phyloP scores from a whole-genome alignment of 177 flowering plant genomes.

The Vitis hybrid region DNA sequence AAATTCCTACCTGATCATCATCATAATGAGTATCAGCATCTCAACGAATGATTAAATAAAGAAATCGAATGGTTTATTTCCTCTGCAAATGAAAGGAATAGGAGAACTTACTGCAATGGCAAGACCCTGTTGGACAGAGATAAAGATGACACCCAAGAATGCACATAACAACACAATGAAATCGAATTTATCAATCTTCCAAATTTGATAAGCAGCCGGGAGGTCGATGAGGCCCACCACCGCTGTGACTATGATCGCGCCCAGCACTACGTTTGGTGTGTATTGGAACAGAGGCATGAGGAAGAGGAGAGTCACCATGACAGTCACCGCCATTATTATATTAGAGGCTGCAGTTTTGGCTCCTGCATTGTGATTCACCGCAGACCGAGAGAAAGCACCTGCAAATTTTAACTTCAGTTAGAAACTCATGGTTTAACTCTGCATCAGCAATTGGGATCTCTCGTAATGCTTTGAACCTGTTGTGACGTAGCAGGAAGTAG shows the following conservation, averaged over 20 bases:
- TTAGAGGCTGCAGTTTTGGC: conserved; percentile 85
- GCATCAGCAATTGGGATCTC: background rate
- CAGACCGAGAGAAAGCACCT: conserved; percentile 93
- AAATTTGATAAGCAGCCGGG: conserved; percentile 64
- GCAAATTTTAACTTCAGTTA: conserved; percentile 13
- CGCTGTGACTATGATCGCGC: conserved; percentile 85
- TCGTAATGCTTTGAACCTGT: conserved; percentile 48
- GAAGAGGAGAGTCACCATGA: conserved; percentile 85
- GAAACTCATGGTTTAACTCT: background rate
- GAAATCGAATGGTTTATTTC: background rate
- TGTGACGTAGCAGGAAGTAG: conserved; percentile 87
- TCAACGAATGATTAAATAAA: background rate
- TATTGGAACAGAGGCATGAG: conserved; percentile 93
- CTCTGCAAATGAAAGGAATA: background rate
- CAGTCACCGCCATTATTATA: conserved; percentile 84
- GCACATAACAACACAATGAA: conserved; percentile 68
- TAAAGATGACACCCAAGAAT: conserved; percentile 77
- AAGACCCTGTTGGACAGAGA: conserved; percentile 78
- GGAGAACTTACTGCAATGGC: conserved; percentile 48
- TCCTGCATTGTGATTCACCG: conserved; percentile 91
- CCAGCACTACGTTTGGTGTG: conserved; percentile 84
- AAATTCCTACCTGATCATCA: conserved; percentile 58
- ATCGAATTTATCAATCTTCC: conserved; percentile 84
- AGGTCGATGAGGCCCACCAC: conserved; percentile 83
- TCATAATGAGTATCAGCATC: background rate